phyloP scores from a whole-genome alignment of 306 rosid species.

The Adenanthera pavonina region DNA sequence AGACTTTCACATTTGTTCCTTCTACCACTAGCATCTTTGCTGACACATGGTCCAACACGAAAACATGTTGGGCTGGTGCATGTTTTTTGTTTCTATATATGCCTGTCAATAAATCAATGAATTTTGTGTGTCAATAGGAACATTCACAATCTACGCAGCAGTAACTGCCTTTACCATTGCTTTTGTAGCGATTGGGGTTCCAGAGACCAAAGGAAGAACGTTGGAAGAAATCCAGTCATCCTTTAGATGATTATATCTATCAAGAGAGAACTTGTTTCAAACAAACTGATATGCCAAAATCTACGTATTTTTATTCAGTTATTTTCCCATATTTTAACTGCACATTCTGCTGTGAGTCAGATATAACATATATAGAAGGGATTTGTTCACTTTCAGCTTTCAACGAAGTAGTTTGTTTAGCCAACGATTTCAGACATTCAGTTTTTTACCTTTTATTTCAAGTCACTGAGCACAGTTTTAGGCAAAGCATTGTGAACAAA shows the following conservation, averaged over 20 bases:
- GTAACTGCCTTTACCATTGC: slow-evolving; percentile 61
- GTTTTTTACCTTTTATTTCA: no score
- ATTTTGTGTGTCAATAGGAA: slow-evolving; percentile 50
- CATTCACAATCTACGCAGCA: slow-evolving; percentile 63
- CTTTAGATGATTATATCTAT: slow-evolving; percentile 8
- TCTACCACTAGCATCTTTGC: neutral
- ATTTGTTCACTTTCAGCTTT: neutral
- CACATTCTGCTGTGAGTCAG: neutral
- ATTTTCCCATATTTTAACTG: neutral
- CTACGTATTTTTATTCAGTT: neutral
- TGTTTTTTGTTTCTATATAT: neutral
- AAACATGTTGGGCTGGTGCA: no score
- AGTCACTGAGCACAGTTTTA: no score
- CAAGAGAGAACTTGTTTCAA: neutral
- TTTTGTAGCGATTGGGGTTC: slow-evolving; percentile 66
- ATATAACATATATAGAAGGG: neutral
- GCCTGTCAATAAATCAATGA: slow-evolving; percentile 27
- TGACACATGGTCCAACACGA: neutral
- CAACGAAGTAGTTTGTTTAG: neutral
- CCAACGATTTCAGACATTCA: no score
- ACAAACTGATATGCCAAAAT: neutral
- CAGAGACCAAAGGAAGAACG: slow-evolving; percentile 88
- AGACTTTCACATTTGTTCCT: neutral
- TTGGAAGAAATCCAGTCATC: slow-evolving; percentile 86
- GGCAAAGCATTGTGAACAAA: no score